A percentile compares a stretch with the other conserved stretches of the same genome.
Conservation (phyloP, 768 basidiomycete species). For the Vararia minispora region DNA sequence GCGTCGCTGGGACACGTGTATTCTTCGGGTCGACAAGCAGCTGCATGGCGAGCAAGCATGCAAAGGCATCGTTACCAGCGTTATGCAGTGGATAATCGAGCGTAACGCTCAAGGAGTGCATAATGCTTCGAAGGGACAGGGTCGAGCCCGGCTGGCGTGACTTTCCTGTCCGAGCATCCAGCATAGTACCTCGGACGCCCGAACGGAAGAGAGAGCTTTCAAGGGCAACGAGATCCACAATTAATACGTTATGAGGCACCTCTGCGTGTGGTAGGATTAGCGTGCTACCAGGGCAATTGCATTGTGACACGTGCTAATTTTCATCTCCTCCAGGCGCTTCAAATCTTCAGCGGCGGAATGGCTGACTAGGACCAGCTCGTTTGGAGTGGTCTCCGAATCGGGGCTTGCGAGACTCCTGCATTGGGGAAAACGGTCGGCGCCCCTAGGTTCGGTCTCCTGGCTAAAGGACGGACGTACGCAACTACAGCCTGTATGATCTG, state of each 20-base stretch:
- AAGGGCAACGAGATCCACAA: conserved; percentile 52
- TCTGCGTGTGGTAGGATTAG: conserved; percentile 27
- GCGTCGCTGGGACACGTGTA: conserved; percentile 20
- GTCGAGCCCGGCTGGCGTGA: conserved; percentile 39
- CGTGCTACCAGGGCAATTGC: conserved; percentile 1
- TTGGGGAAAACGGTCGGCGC: conserved; percentile 1
- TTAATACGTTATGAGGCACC: conserved; percentile 61
- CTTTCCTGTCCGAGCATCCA: conserved; percentile 44
- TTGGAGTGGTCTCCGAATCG: conserved; percentile 61
- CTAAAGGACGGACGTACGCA: conserved; percentile 39
- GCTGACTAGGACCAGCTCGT: conserved; percentile 61
- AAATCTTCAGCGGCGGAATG: conserved; percentile 49
- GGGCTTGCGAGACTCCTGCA: conserved; percentile 62
- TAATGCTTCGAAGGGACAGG: conserved; percentile 51
- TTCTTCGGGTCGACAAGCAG: conserved; percentile 48
- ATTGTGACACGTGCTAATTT: conserved; percentile 47
- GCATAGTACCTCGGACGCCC: conserved; percentile 50
- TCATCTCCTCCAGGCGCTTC: conserved; percentile 62
- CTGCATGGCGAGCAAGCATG: conserved; percentile 59
- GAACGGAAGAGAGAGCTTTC: conserved; percentile 51
- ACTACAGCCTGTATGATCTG: conserved; percentile 64
- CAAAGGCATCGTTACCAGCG: conserved; percentile 72
- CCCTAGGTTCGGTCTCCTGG: no score
- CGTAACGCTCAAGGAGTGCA: conserved; percentile 45
- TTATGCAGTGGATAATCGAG: conserved; percentile 44